phyloP scores from a whole-genome alignment of 2,329 filamentous ascomycete species.

The Pseudovirgaria hyperparasitica region DNA sequence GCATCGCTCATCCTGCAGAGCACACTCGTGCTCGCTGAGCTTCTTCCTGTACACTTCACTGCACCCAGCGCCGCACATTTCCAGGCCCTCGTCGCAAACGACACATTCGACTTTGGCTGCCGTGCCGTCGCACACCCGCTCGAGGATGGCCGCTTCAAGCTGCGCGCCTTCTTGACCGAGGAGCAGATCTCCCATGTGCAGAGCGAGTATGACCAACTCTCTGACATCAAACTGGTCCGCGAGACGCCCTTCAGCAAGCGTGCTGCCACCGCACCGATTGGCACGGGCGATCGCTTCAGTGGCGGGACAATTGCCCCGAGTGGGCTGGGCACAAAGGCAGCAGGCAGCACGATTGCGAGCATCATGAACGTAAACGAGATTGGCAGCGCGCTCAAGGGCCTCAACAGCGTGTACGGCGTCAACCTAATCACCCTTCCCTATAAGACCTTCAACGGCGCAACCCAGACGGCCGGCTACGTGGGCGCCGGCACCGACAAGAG shows the following conservation, averaged over 20 bases:
- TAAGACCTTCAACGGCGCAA: conserved; percentile 31
- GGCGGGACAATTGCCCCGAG: conserved; percentile 28
- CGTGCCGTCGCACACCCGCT: conserved; percentile 17
- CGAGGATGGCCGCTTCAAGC: conserved; percentile 17
- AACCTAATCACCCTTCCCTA: conserved; percentile 30
- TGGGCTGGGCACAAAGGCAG: conserved; percentile 29
- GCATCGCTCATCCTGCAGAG: conserved; percentile 16
- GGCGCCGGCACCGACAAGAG: conserved; percentile 31
- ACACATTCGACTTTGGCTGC: conserved; percentile 22
- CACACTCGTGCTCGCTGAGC: conserved; percentile 15
- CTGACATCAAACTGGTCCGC: conserved; percentile 13
- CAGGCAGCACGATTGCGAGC: conserved; percentile 24
- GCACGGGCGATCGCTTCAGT: conserved; percentile 28
- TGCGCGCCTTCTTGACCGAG: conserved; percentile 20
- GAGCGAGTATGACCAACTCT: conserved; percentile 12
- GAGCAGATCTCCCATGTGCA: conserved; percentile 19
- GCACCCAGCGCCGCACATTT: conserved; percentile 18
- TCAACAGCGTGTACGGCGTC: conserved; percentile 29
- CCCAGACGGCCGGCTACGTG: conserved; percentile 29
- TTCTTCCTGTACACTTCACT: conserved; percentile 18
- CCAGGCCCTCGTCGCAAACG: conserved; percentile 19
- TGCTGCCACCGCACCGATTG: conserved; percentile 19
- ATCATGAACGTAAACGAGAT: conserved; percentile 36
- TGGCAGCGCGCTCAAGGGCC: conserved; percentile 30
- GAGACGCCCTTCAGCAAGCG: conserved; percentile 16